Evolutionary conservation across 2,329 filamentous ascomycete genomes (phyloP), one percentile per base, ranked within the genome.

Genomic region (Zymoseptoria pseudotritici): DNA sequence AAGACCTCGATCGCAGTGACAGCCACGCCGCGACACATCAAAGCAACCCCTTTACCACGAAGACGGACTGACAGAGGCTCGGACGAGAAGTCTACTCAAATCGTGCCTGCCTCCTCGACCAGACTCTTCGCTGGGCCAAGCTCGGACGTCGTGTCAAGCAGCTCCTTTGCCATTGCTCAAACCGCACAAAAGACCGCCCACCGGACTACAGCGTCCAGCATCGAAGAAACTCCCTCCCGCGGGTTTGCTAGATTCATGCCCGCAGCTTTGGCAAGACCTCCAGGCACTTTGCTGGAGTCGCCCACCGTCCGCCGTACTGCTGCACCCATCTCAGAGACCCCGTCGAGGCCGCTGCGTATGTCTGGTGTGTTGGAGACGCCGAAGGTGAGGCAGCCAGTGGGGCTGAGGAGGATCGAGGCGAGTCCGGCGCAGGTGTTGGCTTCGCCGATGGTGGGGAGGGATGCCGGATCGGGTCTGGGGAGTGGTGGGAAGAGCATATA

Each of bases 161-260:
- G 62, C 60, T 53, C 71, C 60, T 67, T 66, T 58, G 67, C 70
- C 59, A 63, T 73, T 36, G 65, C 72, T 60, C 63, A 64, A 49
- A 72, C 70, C 61, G 65, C 70, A 65, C 55, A 64, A 62, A 54
- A 42, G 57, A 8, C 54, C 58, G 50, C 59, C 63, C 56, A 52
- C 60, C 17, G 36, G 13, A 17, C 36, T 17, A 6, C 36, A n/a
- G 13, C 1, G 36, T 4, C 13, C 3, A 54, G 61, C n/a, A 63
- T 78, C 56, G 69, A 74, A 56, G 77, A 79, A 42, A 79, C 77
- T 55, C 78, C 77, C 13, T 76, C 75, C 3, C 74, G 74, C 52
- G 72, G 70, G 51, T 73, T 74, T 53, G 70, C 67, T 26, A 66
- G 74, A 53, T 69, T 70, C 61, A 65, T 71, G 63, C 61, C 69